Conservation (phyloP, 1,284 basidiomycete species). For the Neotropicomus parvogracilis region DNA sequence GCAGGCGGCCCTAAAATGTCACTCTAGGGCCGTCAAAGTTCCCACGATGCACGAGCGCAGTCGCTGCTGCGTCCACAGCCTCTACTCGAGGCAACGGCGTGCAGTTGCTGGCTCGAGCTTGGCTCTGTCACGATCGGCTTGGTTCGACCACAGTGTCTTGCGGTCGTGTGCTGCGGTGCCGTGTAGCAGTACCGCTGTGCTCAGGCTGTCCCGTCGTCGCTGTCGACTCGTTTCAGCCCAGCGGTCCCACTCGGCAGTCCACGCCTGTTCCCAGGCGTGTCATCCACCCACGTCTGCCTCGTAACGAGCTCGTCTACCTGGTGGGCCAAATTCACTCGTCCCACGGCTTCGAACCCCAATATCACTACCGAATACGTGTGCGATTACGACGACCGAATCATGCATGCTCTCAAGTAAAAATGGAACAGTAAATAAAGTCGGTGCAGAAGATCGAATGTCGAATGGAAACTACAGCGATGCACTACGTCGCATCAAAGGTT, state of each 20-base stretch:
- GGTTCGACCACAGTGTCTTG: too few species aligned
- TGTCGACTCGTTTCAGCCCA: not conserved
- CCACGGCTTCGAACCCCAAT: conserved; percentile 4
- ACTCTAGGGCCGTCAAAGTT: conserved; percentile 9
- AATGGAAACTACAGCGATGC: conserved; percentile 19
- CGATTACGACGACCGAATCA: conserved; percentile 18
- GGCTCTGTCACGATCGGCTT: too few species aligned
- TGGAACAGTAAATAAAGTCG: conserved; percentile 25
- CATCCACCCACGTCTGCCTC: conserved; percentile 3
- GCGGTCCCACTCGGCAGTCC: conserved; percentile 7
- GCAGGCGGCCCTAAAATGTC: conserved; percentile 28
- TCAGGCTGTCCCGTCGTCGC: not conserved
- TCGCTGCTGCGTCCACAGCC: conserved; percentile 17
- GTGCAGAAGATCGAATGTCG: conserved; percentile 30
- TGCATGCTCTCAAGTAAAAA: conserved; percentile 13
- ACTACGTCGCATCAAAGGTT: conserved; percentile 11
- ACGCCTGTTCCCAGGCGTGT: conserved; percentile 20
- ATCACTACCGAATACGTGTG: conserved; percentile 16
- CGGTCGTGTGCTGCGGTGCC: conserved; percentile 14
- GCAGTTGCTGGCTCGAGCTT: conserved; percentile 2
- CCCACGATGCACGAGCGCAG: conserved; percentile 21
- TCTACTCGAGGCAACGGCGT: conserved; percentile 25
- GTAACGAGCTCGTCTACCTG: not conserved
- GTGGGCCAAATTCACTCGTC: conserved; percentile 1
- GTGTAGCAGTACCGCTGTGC: conserved; percentile 9